Percentiles rank a stretch among this genome's conserved stretches.
These are phyloP conservation scores for Saussurea involucrata DNA, from an alignment of 129 eudicot species.

Conservation along the genomic window DNA sequence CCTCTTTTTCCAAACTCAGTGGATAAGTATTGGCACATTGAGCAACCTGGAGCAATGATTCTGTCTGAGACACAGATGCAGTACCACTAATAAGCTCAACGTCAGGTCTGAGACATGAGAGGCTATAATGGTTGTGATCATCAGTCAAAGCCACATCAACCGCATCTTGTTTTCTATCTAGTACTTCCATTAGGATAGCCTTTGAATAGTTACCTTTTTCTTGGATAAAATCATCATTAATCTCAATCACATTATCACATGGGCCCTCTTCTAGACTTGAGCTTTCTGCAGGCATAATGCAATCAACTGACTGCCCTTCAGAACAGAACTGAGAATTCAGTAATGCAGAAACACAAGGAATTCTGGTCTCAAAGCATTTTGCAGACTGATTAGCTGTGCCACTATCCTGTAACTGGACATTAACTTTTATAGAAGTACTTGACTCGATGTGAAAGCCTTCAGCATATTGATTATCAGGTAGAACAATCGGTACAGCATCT, in stretches of 20 bases:
- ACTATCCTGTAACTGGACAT: not conserved
- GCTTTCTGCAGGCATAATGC: not conserved
- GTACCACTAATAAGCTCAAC: conserved; percentile 8
- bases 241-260: not conserved
- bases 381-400: not conserved
- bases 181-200: too few relatives aligned
- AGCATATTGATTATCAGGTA: not conserved
- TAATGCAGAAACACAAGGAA: not conserved
- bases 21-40: conserved; percentile 11
- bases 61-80: conserved; percentile 15
- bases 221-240: conserved; percentile 2
- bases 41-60: conserved; percentile 21
- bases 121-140: conserved; percentile 3
- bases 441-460: not conserved
- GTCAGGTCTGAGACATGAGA: conserved; percentile 4
- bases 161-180: too few relatives aligned
- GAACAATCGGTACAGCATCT: not conserved
- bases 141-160: conserved; percentile 27
- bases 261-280: conserved; percentile 10
- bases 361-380: conserved; percentile 7
- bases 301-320: not conserved
- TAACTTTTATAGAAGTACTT: not conserved
- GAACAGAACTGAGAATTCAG: not conserved
- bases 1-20: conserved; percentile 9
- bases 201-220: conserved; percentile 3